Percentiles rank a stretch among this genome's conserved stretches.
phyloP scores from a whole-genome alignment of 768 basidiomycete species.

The Serendipita vermifera region DNA sequence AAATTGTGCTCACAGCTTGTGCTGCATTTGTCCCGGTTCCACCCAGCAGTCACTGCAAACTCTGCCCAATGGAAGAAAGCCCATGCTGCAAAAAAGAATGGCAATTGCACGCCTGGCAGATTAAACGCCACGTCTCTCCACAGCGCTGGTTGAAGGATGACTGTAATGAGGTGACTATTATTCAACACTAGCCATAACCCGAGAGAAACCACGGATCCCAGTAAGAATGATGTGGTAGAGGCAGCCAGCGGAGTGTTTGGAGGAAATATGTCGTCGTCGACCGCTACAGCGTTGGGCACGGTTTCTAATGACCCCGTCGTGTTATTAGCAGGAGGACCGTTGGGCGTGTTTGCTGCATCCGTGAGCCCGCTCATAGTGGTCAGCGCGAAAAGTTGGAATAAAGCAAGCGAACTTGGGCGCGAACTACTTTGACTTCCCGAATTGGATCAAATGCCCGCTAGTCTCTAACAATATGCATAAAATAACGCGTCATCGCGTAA shows the following conservation, averaged over 20 bases:
- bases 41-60: conserved; percentile 89
- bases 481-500: too few relatives aligned
- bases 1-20: conserved; percentile 61
- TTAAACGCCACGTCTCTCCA: neutral
- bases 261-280: conserved; percentile 40
- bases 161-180: conserved; percentile 32
- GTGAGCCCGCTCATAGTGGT: too few relatives aligned
- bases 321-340: too few relatives aligned
- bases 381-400: too few relatives aligned
- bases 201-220: conserved; percentile 57
- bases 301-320: conserved; percentile 40
- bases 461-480: too few relatives aligned
- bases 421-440: too few relatives aligned
- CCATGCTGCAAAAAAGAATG: conserved; percentile 74
- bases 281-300: conserved; percentile 29
- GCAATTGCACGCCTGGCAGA: conserved; percentile 37
- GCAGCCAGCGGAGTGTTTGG: conserved; percentile 84
- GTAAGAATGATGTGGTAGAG: conserved; percentile 67
- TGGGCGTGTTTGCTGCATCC: too few relatives aligned
- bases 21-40: conserved; percentile 85
- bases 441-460: too few relatives aligned
- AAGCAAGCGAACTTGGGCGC: too few relatives aligned
- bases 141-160: conserved; percentile 28
- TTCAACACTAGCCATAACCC: conserved; percentile 25
- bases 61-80: conserved; percentile 86